phyloP scores from a whole-genome alignment of 2,329 filamentous ascomycete genomes.

The Fusarium mangiferae region DNA sequence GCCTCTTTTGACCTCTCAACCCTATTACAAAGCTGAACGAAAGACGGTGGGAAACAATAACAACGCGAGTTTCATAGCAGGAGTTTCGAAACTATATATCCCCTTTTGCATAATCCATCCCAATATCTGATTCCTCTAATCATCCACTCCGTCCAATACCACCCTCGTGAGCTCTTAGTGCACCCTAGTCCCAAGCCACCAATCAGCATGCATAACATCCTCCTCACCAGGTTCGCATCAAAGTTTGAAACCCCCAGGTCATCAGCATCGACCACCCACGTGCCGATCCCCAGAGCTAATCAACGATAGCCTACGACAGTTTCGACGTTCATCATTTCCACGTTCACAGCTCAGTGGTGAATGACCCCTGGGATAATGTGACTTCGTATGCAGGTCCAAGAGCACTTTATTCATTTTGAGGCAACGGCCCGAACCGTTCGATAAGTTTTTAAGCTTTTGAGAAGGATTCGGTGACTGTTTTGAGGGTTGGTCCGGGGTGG shows the following conservation, averaged over 20 bases:
- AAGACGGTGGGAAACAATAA: background rate
- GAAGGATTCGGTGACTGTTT: slow-evolving; percentile 20
- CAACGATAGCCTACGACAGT: slow-evolving; percentile 8
- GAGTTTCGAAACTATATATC: slow-evolving; percentile 25
- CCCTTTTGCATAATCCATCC: slow-evolving; percentile 27
- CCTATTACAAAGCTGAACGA: background rate
- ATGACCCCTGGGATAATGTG: slow-evolving; percentile 1
- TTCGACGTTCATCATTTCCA: slow-evolving; percentile 6
- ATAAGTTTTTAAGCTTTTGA: background rate
- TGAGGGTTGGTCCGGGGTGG: background rate
- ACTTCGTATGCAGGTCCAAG: slow-evolving; percentile 5
- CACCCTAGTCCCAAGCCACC: background rate
- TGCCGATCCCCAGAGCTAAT: slow-evolving; percentile 27
- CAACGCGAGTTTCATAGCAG: background rate
- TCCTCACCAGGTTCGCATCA: slow-evolving; percentile 26
- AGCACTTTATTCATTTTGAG: slow-evolving; percentile 17
- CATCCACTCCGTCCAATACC: slow-evolving; percentile 31
- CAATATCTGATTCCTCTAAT: slow-evolving; percentile 34
- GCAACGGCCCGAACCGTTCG: slow-evolving; percentile 30
- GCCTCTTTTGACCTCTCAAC: background rate
- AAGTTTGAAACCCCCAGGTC: slow-evolving; percentile 31
- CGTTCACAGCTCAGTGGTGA: slow-evolving; percentile 31
- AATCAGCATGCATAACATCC: background rate
- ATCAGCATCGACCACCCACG: slow-evolving; percentile 36
- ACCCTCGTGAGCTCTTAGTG: slow-evolving; percentile 14